Percentiles rank a stretch among this genome's conserved stretches.
Conservation (phyloP, 257 asterid species). For the Solanum virginianum region DNA sequence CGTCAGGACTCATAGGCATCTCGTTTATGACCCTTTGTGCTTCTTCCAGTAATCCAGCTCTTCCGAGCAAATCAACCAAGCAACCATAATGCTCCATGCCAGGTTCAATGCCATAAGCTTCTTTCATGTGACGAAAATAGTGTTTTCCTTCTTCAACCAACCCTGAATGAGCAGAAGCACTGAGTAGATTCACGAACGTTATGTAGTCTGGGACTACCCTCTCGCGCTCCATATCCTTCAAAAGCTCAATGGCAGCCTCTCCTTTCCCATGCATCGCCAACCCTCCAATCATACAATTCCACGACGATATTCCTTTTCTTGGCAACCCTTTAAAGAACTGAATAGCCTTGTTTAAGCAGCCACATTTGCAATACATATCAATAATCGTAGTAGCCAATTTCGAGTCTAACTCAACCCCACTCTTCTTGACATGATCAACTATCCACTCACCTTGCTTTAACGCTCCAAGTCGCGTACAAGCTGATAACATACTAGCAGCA, state of each 20-base stretch:
- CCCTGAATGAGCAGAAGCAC: slow-evolving; percentile 85
- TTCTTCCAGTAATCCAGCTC: slow-evolving; percentile 69
- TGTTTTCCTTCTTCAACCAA: slow-evolving; percentile 51
- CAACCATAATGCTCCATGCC: slow-evolving; percentile 85
- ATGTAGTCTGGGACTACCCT: slow-evolving; percentile 40
- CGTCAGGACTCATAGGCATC: slow-evolving; percentile 73
- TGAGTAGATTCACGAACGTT: slow-evolving; percentile 63
- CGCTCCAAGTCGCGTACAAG: slow-evolving; percentile 68
- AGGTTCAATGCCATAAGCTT: slow-evolving; percentile 40
- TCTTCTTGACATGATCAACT: slow-evolving; percentile 22
- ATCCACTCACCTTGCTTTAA: slow-evolving; percentile 71
- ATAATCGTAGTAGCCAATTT: slow-evolving; percentile 51
- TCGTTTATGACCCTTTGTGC: slow-evolving; percentile 34
- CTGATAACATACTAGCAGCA: slow-evolving; percentile 79
- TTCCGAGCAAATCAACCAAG: slow-evolving; percentile 77
- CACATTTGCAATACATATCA: slow-evolving; percentile 84
- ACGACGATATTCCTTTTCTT: slow-evolving; percentile 54
- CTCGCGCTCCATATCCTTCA: slow-evolving; percentile 58
- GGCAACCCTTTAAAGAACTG: slow-evolving; percentile 38
- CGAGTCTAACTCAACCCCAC: slow-evolving; percentile 35
- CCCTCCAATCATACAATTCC: slow-evolving; percentile 95
- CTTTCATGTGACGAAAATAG: slow-evolving; percentile 49
- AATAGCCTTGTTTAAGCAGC: slow-evolving; percentile 53
- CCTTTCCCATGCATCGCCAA: slow-evolving; percentile 79
- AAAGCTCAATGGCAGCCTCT: slow-evolving; percentile 50